Evolutionary conservation across 1,284 basidiomycete species (phyloP), one percentile per base, ranked within the genome.

Genomic region (Schizopora paradoxa): DNA sequence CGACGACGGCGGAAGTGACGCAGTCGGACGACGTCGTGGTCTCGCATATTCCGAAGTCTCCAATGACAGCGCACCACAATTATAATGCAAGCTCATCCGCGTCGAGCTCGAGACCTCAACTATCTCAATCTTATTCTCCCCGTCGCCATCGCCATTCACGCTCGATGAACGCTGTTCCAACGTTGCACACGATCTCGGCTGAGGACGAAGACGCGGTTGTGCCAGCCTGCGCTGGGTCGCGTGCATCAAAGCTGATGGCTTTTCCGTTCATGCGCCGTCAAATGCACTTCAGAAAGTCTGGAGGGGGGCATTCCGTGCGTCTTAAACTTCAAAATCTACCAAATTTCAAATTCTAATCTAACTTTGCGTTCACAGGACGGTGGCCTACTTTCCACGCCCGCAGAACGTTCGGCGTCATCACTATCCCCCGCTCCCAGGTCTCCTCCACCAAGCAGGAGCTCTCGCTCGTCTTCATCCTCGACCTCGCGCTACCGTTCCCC

Each of bases 361-460:
- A 10, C 13, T 29, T 19, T 5, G 8, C 31, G 11, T 36, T 27
- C 33, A 23, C 41, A 51, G 49, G 45, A 47, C 34, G 31, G 35
- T 21, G 49, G 49, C 34, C 47, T 51, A 45, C 47, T 47, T 31
- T 51, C 49, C 14, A 51, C 49, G 2, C 45, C 49, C 22, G 49
- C 44, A 33, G 49, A 51, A 29, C 41, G 45, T 14, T 50, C 44
- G 13, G 40, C 37, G 4, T n/a, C n/a, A n/a, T 46, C 44, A 7
- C 10, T 35, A 2, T 13, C 33, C 3, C 6, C 18, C 7, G 37
- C 39, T 16, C 33, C 44, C 11, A 29, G 18, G 22, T 36, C 13
- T 6, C 28, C 5, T 41, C 43, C 14, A 8, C 28, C 28, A 31
- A 31, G 10, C 8, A 8, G 10, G 28, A 31, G 10, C 28, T 10